These are phyloP conservation scores for Lactifluus echinatus DNA, from an alignment of 768 basidiomycete species.

Conservation along the genomic window DNA sequence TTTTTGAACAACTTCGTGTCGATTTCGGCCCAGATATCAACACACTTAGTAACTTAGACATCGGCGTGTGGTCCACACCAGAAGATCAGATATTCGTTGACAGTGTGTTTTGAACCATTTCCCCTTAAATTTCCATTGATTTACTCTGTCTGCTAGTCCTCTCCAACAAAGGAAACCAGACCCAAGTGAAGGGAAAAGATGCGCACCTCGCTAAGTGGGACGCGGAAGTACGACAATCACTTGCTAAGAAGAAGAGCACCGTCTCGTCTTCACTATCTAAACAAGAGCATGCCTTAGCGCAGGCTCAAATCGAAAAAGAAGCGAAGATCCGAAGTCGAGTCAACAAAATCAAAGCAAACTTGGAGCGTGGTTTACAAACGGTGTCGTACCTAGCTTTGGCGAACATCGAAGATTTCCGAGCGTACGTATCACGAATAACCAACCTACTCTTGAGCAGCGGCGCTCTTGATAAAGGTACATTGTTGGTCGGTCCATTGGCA, in stretches of 20 bases:
- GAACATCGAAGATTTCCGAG: slow-evolving; percentile 42
- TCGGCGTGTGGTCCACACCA: slow-evolving; percentile 81
- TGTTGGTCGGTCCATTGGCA: slow-evolving; percentile 52
- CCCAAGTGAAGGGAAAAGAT: slow-evolving; percentile 70
- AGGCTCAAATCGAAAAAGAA: slow-evolving; percentile 80
- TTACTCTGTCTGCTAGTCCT: slow-evolving; percentile 40
- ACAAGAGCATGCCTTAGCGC: slow-evolving; percentile 75
- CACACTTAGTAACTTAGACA: slow-evolving; percentile 58
- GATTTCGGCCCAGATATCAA: slow-evolving; percentile 60
- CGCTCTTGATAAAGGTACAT: slow-evolving; percentile 48
- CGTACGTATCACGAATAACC: slow-evolving; percentile 50
- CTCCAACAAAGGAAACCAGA: slow-evolving; percentile 43
- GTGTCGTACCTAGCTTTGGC: slow-evolving; percentile 51
- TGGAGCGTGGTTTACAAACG: slow-evolving; percentile 64
- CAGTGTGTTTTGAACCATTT: slow-evolving; percentile 35
- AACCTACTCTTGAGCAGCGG: slow-evolving; percentile 51
- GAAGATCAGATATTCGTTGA: slow-evolving; percentile 76
- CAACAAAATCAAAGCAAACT: slow-evolving; percentile 37
- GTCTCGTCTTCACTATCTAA: slow-evolving; percentile 54
- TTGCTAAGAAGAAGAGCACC: slow-evolving; percentile 71
- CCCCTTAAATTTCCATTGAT: neutral
- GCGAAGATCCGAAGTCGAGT: slow-evolving; percentile 56
- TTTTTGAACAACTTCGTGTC: slow-evolving; percentile 55
- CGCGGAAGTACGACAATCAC: slow-evolving; percentile 76
- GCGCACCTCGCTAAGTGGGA: slow-evolving; percentile 94